Percentiles rank a stretch among this genome's conserved stretches.
These are phyloP conservation scores for Anthracocystis setariae DNA, from an alignment of 1,284 basidiomycete species.

Conservation along the genomic window DNA sequence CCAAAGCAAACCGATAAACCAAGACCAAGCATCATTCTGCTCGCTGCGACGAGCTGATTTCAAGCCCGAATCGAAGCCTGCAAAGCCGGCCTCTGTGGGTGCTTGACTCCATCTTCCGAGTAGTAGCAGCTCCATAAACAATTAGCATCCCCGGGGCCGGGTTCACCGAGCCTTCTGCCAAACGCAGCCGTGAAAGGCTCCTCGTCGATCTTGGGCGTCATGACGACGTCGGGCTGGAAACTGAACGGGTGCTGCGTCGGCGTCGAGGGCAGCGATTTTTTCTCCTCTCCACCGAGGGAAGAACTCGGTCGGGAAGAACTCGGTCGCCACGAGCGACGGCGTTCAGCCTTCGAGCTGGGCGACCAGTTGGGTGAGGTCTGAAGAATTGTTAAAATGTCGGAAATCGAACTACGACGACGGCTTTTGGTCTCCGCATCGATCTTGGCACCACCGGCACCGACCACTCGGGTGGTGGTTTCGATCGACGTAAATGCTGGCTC, in stretches of 20 bases:
- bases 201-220: conserved; percentile 39
- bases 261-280: conserved; percentile 8
- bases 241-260: not conserved
- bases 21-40: no score
- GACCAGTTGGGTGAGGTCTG: not conserved
- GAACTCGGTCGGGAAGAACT: conserved; percentile 8
- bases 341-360: conserved; percentile 9
- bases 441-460: not conserved
- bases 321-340: conserved; percentile 31
- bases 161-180: not conserved
- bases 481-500: not conserved
- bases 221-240: not conserved
- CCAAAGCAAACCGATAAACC: no score
- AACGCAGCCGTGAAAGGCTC: conserved; percentile 6
- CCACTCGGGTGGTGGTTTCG: not conserved
- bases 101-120: conserved; percentile 12
- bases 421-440: conserved; percentile 8
- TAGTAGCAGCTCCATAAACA: conserved; percentile 46
- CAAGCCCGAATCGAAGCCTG: not conserved
- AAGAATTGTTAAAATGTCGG: conserved; percentile 32
- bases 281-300: not conserved
- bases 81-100: not conserved
- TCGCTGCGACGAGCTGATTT: not conserved
- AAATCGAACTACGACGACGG: conserved; percentile 20
- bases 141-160: not conserved